phyloP scores from a whole-genome alignment of 73 alveolate genomes.

The Paraurostyla sp. region DNA sequence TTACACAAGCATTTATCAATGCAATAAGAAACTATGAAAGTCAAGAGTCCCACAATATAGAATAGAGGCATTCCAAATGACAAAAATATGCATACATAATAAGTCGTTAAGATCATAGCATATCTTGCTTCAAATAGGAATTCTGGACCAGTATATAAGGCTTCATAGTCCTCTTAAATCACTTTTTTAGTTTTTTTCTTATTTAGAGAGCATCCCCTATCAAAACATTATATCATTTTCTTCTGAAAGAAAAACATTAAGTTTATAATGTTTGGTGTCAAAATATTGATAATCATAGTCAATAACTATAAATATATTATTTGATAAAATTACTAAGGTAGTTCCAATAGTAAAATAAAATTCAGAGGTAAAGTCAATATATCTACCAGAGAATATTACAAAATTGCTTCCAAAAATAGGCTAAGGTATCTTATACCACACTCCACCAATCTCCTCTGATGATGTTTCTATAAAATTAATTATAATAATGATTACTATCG shows the following conservation, averaged over 20 bases:
- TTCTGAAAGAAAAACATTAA: constrained; percentile 5
- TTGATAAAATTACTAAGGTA: not conserved
- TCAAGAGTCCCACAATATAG: constrained; percentile 33
- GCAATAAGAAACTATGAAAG: constrained; percentile 63
- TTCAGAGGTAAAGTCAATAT: constrained; percentile 59
- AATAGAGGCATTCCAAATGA: constrained; percentile 82
- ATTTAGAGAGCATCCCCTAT: constrained; percentile 49
- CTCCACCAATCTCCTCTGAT: not conserved
- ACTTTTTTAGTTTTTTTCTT: constrained; percentile 20
- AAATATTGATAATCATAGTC: constrained; percentile 59
- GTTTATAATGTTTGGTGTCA: constrained; percentile 64
- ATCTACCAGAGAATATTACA: constrained; percentile 60
- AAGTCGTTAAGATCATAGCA: constrained; percentile 62
- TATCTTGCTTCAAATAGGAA: constrained; percentile 71
- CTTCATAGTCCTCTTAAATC: constrained; percentile 67
- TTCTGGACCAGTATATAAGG: constrained; percentile 77
- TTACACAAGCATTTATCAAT: constrained; percentile 65
- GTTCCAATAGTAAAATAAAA: constrained; percentile 66
- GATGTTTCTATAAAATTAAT: not conserved
- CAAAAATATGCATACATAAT: constrained; percentile 57
- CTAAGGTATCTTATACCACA: not conserved
- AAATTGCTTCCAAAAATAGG: constrained; percentile 32
- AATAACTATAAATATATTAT: not conserved
- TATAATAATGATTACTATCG: not conserved
- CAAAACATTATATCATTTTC: constrained; percentile 42